Evolutionary conservation across 176 grass and related monocot species (phyloP), one percentile per base, ranked within the genome.

Genomic region (Dactylis glomerata): DNA sequence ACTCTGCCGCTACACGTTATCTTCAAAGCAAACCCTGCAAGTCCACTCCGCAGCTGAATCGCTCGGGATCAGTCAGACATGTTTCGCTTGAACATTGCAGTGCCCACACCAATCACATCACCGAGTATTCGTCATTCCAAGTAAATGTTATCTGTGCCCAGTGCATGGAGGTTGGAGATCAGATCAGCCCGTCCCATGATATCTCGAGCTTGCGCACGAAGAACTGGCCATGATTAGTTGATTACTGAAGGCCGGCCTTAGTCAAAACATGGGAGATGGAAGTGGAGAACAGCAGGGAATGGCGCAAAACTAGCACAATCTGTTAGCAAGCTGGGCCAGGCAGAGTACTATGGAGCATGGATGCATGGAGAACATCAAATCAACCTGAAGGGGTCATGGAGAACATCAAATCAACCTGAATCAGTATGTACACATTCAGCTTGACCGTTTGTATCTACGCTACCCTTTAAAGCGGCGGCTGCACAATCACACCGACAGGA

Each of bases 1-100:
- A 46, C 69, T 27, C 37, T 46, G 65, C 36, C 19, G 59, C 88
- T 79, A 69, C 84, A 37, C 38, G 74, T 88, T 9, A 46, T 73
- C 83, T 89, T 90, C 82, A 92, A 90, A 61, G 85, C 76, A 64
- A 75, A n/a, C n/a, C 85, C 79, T 95, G 79, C 82, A 86, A 38
- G 42, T 64, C 41, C 83, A 63, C 70, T 85, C 32, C 88, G 36
- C 81, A 81, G 31, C 78, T 77, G 27, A 7, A 19, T 33, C 52
- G 44, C n/a, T 81, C 41, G 71, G 76, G 54, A 91, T 40, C 49
- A 22, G 61, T 59, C 68, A 75, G 77, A 77, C 49, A 68, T 42
- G 58, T 16, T 73, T 55, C 45, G 23, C 24, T 30, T 32, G 41
- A 44, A 47, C 41, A 46, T 28, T 24, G 24, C 68, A 72, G 68